These are phyloP conservation scores for Vigna radiata DNA, from an alignment of 306 rosid genomes.

Conservation along the genomic window DNA sequence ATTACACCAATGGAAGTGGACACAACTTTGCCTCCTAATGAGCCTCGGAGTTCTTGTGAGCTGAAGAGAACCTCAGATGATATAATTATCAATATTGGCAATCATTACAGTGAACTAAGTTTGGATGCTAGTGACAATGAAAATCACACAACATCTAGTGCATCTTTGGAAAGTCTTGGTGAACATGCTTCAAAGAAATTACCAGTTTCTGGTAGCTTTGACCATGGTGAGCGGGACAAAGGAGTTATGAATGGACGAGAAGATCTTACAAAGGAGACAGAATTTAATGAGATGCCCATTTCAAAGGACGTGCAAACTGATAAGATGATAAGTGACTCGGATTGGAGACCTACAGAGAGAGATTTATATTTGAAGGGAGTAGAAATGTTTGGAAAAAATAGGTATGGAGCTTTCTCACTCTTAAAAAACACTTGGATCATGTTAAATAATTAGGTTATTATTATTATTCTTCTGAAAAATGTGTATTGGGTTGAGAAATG, in stretches of 20 bases:
- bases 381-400: conserved; percentile 89
- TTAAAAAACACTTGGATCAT: conserved; percentile 2
- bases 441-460: conserved; percentile 2
- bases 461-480: neutral
- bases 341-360: conserved; percentile 79
- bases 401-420: conserved; percentile 52
- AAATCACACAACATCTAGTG: conserved; percentile 28
- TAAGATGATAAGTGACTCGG: conserved; percentile 42
- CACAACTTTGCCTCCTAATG: conserved; percentile 46
- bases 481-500: neutral
- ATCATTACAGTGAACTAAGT: neutral
- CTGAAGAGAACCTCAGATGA: conserved; percentile 58
- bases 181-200: conserved; percentile 47
- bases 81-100: conserved; percentile 24
- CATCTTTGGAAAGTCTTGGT: conserved; percentile 31
- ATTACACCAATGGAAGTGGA: conserved; percentile 39
- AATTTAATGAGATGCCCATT: conserved; percentile 45
- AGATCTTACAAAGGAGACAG: conserved; percentile 43
- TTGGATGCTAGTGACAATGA: conserved; percentile 33
- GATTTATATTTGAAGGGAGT: conserved; percentile 78
- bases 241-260: conserved; percentile 37
- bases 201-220: conserved; percentile 42
- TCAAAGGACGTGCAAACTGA: conserved; percentile 48
- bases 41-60: conserved; percentile 47
- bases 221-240: conserved; percentile 40